These are phyloP conservation scores for Naegleria lovaniensis DNA, from an alignment of 208 protist species.

Conservation along the genomic window DNA sequence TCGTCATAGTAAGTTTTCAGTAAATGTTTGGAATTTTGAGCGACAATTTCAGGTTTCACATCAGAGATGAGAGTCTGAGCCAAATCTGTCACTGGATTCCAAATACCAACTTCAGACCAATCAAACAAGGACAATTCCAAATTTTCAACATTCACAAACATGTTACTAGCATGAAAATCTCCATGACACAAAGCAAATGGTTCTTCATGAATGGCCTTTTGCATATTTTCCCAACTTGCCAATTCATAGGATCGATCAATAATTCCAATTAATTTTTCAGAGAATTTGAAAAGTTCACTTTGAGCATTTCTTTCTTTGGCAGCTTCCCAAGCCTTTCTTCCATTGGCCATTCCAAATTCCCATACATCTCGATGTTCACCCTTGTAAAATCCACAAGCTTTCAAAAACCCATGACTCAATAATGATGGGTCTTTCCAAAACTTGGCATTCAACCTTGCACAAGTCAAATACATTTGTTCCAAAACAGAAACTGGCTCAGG, in stretches of 20 bases:
- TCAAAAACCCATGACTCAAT: constrained; percentile 28
- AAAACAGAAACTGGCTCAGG: not conserved
- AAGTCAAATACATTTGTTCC: constrained; percentile 24
- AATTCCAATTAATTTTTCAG: constrained; percentile 25
- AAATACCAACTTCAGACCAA: constrained; percentile 40
- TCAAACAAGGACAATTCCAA: constrained; percentile 31
- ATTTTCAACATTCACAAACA: constrained; percentile 30
- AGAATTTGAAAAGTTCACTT: constrained; percentile 11
- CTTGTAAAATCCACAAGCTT: constrained; percentile 16
- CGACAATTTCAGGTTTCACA: constrained; percentile 23
- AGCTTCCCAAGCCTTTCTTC: not conserved
- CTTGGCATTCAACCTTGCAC: constrained; percentile 37
- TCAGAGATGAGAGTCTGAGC: constrained; percentile 38
- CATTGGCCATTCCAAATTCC: not conserved
- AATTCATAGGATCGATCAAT: constrained; percentile 37
- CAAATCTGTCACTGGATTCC: constrained; percentile 34
- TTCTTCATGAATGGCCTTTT: constrained; percentile 24
- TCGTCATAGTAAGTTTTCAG: constrained; percentile 27
- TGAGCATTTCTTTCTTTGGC: not conserved
- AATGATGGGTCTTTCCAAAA: constrained; percentile 28
- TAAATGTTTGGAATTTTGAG: constrained; percentile 15
- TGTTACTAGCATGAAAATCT: constrained; percentile 37
- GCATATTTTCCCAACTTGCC: constrained; percentile 32
- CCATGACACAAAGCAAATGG: constrained; percentile 37
- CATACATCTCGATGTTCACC: not conserved